Evolutionary conservation across 2,329 filamentous ascomycete genomes (phyloP).

Genomic region (Fusarium pininemorale): DNA sequence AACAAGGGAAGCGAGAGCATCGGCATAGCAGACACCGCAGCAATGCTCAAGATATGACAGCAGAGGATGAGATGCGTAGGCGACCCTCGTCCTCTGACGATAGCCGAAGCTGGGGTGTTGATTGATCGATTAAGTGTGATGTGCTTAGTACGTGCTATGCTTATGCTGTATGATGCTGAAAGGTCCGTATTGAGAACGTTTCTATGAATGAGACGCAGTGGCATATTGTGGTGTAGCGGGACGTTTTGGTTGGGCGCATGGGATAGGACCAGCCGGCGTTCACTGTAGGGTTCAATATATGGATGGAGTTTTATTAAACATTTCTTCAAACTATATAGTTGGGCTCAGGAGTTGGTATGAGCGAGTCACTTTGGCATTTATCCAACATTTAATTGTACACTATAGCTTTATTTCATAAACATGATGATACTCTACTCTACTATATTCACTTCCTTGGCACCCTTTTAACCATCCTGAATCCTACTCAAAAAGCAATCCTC

Average conservation of each 20-base stretch:
- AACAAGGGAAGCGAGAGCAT: slow-evolving; percentile 10
- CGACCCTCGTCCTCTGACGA: slow-evolving; percentile 35
- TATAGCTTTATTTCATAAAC: slow-evolving; percentile 6
- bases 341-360: not conserved
- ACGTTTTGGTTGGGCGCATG: slow-evolving; percentile 22
- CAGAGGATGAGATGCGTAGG: slow-evolving; percentile 13
- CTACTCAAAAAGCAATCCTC: not conserved
- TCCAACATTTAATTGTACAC: slow-evolving; percentile 18
- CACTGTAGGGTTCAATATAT: slow-evolving; percentile 19
- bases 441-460: not conserved
- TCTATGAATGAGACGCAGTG: not conserved
- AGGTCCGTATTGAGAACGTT: not conserved
- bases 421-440: slow-evolving; percentile 4
- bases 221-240: not conserved
- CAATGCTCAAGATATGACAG: not conserved
- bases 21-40: slow-evolving; percentile 19
- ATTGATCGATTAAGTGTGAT: slow-evolving; percentile 17
- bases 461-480: not conserved
- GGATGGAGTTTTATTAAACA: slow-evolving; percentile 16
- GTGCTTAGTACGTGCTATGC: not conserved
- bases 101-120: slow-evolving; percentile 41
- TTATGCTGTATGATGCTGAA: not conserved
- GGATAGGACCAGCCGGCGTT: slow-evolving; percentile 22
- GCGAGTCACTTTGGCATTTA: slow-evolving; percentile 1
- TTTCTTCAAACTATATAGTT: slow-evolving; percentile 3